A percentile compares a stretch with the other conserved stretches of the same genome.
These are phyloP conservation scores for Turnera subulata DNA, from an alignment of 345 rosid genomes.

Conservation along the genomic window DNA sequence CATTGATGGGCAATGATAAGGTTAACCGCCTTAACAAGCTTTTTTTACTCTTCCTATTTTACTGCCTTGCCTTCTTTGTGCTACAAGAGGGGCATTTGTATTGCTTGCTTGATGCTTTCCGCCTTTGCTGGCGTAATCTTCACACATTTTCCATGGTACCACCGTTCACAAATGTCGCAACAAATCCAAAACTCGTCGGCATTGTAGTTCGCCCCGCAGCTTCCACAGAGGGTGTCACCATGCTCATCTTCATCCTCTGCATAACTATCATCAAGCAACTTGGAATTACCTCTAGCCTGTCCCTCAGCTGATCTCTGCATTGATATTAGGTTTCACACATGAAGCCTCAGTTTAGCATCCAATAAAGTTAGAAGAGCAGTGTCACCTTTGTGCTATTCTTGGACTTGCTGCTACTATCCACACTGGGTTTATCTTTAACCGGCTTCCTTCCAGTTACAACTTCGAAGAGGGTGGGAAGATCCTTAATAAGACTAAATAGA, in stretches of 20 bases:
- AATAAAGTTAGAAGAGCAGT: no score
- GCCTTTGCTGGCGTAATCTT: conserved; percentile 88
- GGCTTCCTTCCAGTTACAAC: conserved; percentile 90
- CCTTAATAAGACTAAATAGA: conserved; percentile 83
- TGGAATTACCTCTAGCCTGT: conserved; percentile 48
- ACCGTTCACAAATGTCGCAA: conserved; percentile 77
- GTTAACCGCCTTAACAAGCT: no score
- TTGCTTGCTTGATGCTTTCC: conserved; percentile 70
- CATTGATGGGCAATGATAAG: no score
- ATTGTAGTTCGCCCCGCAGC: conserved; percentile 78
- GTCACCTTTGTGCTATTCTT: conserved; percentile 72
- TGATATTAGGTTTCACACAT: no score
- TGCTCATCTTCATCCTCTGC: conserved; percentile 94
- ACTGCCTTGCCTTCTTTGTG: conserved; percentile 50
- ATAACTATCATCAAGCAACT: conserved; percentile 48
- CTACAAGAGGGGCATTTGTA: conserved; percentile 79
- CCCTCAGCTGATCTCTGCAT: conserved; percentile 68
- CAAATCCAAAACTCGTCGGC: conserved; percentile 86
- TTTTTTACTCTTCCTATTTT: no score
- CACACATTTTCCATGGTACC: conserved; percentile 92
- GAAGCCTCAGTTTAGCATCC: no score
- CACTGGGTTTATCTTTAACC: conserved; percentile 74
- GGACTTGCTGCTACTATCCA: conserved; percentile 84
- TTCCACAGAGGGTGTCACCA: conserved; percentile 71
- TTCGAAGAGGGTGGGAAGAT: conserved; percentile 89